Conservation (phyloP, 2,329 filamentous ascomycete genomes). For the Colletotrichum spaethianum region DNA sequence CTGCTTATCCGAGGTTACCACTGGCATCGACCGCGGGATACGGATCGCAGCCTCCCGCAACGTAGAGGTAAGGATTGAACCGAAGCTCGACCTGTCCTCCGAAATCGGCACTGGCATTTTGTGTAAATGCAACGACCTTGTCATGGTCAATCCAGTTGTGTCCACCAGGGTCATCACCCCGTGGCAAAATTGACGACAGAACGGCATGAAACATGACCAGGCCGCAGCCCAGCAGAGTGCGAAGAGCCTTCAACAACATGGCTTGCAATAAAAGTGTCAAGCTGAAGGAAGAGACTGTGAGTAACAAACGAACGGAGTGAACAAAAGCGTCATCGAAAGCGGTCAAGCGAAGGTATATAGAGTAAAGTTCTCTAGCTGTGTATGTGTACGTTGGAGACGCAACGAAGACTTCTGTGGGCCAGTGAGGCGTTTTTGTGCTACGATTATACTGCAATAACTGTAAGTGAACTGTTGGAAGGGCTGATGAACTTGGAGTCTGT, state of each 20-base stretch:
- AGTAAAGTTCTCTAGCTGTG: no score
- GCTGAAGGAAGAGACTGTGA: neutral
- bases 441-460: no score
- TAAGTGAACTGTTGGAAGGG: no score
- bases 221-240: neutral
- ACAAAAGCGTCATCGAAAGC: no score
- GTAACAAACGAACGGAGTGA: neutral
- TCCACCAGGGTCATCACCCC: neutral
- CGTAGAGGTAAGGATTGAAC: neutral
- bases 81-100: slow-evolving; percentile 10
- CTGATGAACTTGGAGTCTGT: no score
- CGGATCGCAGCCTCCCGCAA: slow-evolving; percentile 6
- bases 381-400: no score
- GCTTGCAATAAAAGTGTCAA: neutral
- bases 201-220: neutral
- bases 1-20: slow-evolving; percentile 14
- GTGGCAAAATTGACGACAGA: neutral
- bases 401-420: no score
- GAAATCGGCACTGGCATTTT: neutral
- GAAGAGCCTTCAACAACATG: neutral
- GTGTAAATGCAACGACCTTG: neutral
- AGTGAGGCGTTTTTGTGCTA: no score
- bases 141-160: neutral
- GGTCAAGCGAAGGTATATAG: no score
- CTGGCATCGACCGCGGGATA: slow-evolving; percentile 2